Evolutionary conservation across 306 rosid genomes (phyloP).

Genomic region (Trichosanthes truncata): DNA sequence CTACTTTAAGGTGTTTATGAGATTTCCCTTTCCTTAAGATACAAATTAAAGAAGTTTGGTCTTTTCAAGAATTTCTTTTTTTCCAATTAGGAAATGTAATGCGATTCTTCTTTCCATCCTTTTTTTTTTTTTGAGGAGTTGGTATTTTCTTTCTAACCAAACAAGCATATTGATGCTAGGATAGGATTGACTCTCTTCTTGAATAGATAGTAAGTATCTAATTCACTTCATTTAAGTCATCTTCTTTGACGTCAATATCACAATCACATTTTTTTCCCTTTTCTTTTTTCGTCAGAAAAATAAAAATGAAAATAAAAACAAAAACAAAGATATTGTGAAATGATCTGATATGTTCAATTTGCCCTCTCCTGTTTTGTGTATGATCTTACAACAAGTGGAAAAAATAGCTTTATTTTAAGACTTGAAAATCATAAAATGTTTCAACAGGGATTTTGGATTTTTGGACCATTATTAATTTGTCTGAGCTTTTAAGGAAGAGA

Average conservation of each 20-base stretch:
- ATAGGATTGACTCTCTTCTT: background rate
- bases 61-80: background rate
- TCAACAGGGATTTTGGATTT: background rate
- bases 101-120: too few relatives aligned
- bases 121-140: too few relatives aligned
- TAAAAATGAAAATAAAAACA: background rate
- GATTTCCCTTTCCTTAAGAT: background rate
- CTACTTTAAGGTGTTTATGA: background rate
- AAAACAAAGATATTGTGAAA: background rate
- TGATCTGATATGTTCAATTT: background rate
- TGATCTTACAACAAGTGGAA: background rate
- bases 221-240: background rate
- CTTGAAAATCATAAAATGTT: background rate
- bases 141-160: too few relatives aligned
- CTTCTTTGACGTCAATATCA: background rate
- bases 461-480: background rate
- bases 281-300: background rate
- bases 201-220: background rate
- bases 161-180: background rate
- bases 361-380: background rate
- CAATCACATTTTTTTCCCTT: background rate
- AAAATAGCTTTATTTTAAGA: background rate
- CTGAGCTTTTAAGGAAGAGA: slow-evolving; percentile 9
- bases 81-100: background rate
- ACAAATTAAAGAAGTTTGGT: background rate